Evolutionary conservation across 1,284 basidiomycete genomes (phyloP).

Genomic region (Rhodotorula glutinis): DNA sequence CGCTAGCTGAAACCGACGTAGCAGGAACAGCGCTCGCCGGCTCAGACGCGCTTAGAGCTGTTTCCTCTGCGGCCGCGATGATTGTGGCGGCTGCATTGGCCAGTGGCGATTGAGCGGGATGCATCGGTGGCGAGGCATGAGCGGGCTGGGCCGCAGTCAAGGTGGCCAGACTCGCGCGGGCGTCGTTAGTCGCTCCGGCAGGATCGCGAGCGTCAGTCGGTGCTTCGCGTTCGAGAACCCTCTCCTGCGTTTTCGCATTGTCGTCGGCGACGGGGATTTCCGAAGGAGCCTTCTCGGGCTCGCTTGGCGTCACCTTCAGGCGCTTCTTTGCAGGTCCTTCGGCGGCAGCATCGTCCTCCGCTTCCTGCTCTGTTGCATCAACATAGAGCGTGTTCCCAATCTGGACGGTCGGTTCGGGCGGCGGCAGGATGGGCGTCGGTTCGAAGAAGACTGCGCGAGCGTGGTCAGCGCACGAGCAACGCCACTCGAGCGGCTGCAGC

Average conservation of each 20-base stretch:
- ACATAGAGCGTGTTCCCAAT: neutral
- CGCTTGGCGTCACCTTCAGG: neutral
- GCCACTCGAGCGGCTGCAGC: neutral
- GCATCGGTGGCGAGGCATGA: no score
- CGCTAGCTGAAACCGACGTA: no score
- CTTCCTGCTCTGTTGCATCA: neutral
- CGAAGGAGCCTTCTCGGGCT: no score
- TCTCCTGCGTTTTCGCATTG: neutral
- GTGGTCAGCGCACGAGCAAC: neutral
- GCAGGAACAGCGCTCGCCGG: no score
- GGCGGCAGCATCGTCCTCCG: neutral
- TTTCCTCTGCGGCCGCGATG: no score
- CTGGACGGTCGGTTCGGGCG: neutral
- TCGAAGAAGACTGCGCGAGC: neutral
- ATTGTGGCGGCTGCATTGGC: no score
- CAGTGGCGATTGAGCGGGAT: no score
- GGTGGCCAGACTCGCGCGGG: no score
- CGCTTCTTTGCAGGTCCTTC: neutral
- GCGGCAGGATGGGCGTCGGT: neutral
- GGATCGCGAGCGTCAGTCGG: no score
- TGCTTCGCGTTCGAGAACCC: neutral
- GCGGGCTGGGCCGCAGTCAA: no score
- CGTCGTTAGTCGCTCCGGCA: no score
- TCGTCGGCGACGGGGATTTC: neutral
- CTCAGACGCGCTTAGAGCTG: no score